A percentile compares a stretch with the other conserved stretches of the same genome.
phyloP scores from a whole-genome alignment of 1,284 basidiomycete genomes.

The Pisolithus thermaeus region DNA sequence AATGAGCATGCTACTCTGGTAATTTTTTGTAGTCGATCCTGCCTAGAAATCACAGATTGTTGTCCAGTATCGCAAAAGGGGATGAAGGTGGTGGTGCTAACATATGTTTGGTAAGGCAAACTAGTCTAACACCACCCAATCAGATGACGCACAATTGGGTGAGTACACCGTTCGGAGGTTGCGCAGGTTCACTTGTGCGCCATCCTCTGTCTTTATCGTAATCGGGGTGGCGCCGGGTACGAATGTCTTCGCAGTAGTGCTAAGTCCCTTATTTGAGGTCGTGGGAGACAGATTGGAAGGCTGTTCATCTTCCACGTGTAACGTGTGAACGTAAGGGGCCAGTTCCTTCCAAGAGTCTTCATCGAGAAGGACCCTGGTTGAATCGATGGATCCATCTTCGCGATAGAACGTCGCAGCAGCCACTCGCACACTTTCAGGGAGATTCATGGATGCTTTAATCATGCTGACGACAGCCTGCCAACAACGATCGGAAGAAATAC shows the following conservation, averaged over 20 bases:
- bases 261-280: conserved; percentile 11
- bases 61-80: conserved; percentile 25
- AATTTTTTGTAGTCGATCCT: no score
- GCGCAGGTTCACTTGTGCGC: conserved; percentile 11
- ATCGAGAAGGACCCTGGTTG: conserved; percentile 16
- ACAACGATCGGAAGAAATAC: neutral
- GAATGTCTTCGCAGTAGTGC: conserved; percentile 21
- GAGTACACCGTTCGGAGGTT: conserved; percentile 17
- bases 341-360: conserved; percentile 31
- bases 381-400: conserved; percentile 25
- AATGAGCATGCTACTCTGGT: no score
- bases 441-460: conserved; percentile 21
- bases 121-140: neutral
- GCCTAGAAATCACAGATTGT: conserved; percentile 9
- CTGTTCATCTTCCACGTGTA: conserved; percentile 26
- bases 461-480: conserved; percentile 22
- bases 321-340: conserved; percentile 25
- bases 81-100: conserved; percentile 22
- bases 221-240: conserved; percentile 14
- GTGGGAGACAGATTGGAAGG: conserved; percentile 8
- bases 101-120: no score
- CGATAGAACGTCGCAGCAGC: conserved; percentile 22
- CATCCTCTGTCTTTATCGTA: conserved; percentile 18
- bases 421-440: conserved; percentile 18
- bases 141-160: conserved; percentile 16